Percentiles rank a stretch among this genome's conserved stretches.
These are phyloP conservation scores for Heliocybe sulcata DNA, from an alignment of 1,284 basidiomycete genomes.

Conservation along the genomic window DNA sequence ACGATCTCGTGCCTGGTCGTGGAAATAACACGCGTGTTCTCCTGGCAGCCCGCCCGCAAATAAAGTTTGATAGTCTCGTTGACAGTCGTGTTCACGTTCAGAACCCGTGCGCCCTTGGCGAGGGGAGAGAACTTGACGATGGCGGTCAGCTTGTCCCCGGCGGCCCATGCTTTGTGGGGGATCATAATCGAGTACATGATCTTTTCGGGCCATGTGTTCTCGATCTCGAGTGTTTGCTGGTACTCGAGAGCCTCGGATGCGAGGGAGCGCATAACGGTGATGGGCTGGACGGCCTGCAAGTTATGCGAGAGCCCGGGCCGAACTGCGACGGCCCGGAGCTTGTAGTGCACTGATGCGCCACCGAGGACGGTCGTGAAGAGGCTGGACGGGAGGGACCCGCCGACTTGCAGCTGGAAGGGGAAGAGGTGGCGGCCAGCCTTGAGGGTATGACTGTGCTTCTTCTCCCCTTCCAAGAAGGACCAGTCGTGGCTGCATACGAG, in stretches of 20 bases:
- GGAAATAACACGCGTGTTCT: constrained; percentile 57
- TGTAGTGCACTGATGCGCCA: constrained; percentile 73
- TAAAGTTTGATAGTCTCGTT: constrained; percentile 72
- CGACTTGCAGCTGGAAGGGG: constrained; percentile 80
- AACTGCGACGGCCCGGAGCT: constrained; percentile 76
- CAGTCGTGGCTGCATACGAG: constrained; percentile 77
- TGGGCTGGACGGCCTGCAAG: constrained; percentile 52
- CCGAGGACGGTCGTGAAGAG: constrained; percentile 51
- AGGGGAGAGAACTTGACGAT: constrained; percentile 85
- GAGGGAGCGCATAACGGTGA: constrained; percentile 71
- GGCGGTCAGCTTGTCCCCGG: constrained; percentile 77
- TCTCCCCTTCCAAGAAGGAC: constrained; percentile 81
- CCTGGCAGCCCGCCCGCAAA: constrained; percentile 46
- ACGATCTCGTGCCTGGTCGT: constrained; percentile 67
- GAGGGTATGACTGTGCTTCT: constrained; percentile 76
- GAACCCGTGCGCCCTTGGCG: constrained; percentile 75
- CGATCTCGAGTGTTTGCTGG: constrained; percentile 90
- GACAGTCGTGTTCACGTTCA: constrained; percentile 61
- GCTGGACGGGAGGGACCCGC: constrained; percentile 77
- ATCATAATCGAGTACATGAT: constrained; percentile 86
- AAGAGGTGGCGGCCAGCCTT: constrained; percentile 86
- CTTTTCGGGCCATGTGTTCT: constrained; percentile 96
- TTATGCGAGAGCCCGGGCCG: constrained; percentile 74
- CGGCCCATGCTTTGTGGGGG: constrained; percentile 88
- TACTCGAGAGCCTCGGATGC: constrained; percentile 84